Conservation (phyloP, 441 rosid genomes). For the Isatis lusitanica region DNA sequence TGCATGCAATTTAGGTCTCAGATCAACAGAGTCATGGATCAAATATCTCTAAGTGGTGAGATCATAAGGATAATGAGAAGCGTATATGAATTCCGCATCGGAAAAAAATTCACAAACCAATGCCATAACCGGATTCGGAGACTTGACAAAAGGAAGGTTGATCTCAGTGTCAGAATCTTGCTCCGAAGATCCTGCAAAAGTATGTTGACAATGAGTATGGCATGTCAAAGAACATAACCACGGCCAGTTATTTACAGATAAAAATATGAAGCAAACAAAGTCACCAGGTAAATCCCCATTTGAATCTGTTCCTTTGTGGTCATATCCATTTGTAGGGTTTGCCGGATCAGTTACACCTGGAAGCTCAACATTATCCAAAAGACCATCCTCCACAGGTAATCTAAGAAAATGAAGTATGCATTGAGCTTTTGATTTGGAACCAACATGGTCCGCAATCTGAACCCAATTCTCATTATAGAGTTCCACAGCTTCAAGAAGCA, state of each 20-base stretch:
- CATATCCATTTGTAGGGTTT: constrained; percentile 53
- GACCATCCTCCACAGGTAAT: constrained; percentile 79
- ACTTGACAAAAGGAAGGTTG: constrained; percentile 80
- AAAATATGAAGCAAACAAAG: constrained; percentile 14
- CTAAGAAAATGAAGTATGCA: constrained; percentile 91
- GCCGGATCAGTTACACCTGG: constrained; percentile 47
- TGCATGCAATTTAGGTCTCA: not conserved
- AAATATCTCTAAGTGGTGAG: constrained; percentile 13
- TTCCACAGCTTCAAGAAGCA: constrained; percentile 92
- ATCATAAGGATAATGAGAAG: constrained; percentile 19
- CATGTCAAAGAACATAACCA: constrained; percentile 16
- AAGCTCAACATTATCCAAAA: constrained; percentile 77
- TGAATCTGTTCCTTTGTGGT: constrained; percentile 44
- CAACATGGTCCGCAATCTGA: constrained; percentile 89
- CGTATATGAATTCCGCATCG: constrained; percentile 8
- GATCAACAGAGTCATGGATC: constrained; percentile 4
- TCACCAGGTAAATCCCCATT: constrained; percentile 61
- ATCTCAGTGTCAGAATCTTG: constrained; percentile 58
- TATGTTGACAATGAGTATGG: constrained; percentile 25
- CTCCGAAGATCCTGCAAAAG: constrained; percentile 43
- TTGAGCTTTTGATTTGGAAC: constrained; percentile 89
- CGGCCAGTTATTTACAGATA: not conserved
- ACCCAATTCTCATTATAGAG: constrained; percentile 80
- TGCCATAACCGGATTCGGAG: constrained; percentile 88
- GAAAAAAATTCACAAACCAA: constrained; percentile 51